These are phyloP conservation scores for Podospora australis DNA, from an alignment of 495 filamentous ascomycete species.

Conservation along the genomic window DNA sequence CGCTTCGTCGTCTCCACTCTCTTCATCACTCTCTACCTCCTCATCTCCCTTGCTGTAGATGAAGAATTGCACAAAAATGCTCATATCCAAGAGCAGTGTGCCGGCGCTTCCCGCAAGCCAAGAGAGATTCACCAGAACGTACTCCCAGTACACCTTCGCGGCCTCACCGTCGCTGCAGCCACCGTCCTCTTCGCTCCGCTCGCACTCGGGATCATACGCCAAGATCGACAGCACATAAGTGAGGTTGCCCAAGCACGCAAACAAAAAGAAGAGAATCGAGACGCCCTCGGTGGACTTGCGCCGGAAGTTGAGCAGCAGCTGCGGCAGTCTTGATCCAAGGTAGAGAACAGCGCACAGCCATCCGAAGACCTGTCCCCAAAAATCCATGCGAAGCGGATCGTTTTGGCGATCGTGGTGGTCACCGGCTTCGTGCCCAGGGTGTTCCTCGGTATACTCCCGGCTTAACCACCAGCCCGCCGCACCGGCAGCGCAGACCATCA, in stretches of 20 bases:
- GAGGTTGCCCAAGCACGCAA: slow-evolving; percentile 88
- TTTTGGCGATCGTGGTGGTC: slow-evolving; percentile 13
- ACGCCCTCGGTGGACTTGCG: slow-evolving; percentile 89
- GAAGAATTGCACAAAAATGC: slow-evolving; percentile 90
- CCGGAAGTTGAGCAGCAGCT: slow-evolving; percentile 82
- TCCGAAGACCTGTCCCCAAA: slow-evolving; percentile 78
- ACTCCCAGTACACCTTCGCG: slow-evolving; percentile 56
- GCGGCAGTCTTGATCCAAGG: slow-evolving; percentile 79
- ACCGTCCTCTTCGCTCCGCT: slow-evolving; percentile 35
- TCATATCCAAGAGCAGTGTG: slow-evolving; percentile 73
- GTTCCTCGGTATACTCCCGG: slow-evolving; percentile 29
- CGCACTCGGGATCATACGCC: slow-evolving; percentile 67
- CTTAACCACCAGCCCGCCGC: slow-evolving; percentile 81
- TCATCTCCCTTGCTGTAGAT: slow-evolving; percentile 51
- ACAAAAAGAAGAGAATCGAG: slow-evolving; percentile 89
- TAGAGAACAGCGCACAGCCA: slow-evolving; percentile 83
- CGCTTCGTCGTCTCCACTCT: slow-evolving; percentile 19
- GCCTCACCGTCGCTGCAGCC: slow-evolving; percentile 52
- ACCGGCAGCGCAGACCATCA: slow-evolving; percentile 76
- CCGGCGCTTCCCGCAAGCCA: slow-evolving; percentile 90
- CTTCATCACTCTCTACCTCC: slow-evolving; percentile 17
- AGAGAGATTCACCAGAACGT: slow-evolving; percentile 78
- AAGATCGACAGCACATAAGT: slow-evolving; percentile 91
- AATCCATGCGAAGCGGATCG: slow-evolving; percentile 53
- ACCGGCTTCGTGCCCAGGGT: slow-evolving; percentile 8